Evolutionary conservation across 2,329 filamentous ascomycete species (phyloP).

Genomic region (Verticillium nonalfalfae): DNA sequence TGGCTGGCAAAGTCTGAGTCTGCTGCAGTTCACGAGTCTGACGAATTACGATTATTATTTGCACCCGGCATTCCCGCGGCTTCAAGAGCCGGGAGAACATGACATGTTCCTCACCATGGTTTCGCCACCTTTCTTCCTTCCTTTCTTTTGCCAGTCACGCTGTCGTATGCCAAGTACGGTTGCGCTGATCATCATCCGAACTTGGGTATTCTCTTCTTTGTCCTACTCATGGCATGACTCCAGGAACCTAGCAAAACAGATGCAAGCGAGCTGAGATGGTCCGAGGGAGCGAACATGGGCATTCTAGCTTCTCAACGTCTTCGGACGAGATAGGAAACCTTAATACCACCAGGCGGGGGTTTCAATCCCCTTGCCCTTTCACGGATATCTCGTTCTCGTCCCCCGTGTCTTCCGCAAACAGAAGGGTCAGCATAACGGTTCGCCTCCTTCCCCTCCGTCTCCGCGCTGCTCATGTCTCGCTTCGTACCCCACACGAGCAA

Average conservation of each 20-base stretch:
- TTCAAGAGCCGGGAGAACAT: too few relatives aligned
- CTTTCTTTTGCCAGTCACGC: neutral
- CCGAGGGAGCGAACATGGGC: neutral
- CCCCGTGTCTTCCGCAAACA: neutral
- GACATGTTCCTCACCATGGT: too few relatives aligned
- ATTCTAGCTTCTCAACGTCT: neutral
- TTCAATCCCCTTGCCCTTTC: neutral
- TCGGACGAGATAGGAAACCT: neutral
- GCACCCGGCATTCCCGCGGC: neutral
- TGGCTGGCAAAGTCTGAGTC: conserved; percentile 41
- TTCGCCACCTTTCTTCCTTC: neutral
- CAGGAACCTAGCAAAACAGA: neutral
- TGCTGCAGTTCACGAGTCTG: conserved; percentile 2
- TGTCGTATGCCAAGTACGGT: too few relatives aligned
- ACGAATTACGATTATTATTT: conserved; percentile 2
- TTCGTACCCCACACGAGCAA: too few relatives aligned
- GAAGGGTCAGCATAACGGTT: neutral
- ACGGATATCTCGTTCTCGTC: neutral
- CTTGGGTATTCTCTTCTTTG: neutral
- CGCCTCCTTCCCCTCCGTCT: neutral
- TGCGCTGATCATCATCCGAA: too few relatives aligned
- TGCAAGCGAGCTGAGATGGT: neutral
- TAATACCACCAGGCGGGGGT: neutral
- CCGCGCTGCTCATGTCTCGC: neutral
- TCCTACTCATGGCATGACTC: neutral